These are phyloP conservation scores for Carex pumila DNA, from an alignment of 176 grass and related monocot species.

Conservation along the genomic window DNA sequence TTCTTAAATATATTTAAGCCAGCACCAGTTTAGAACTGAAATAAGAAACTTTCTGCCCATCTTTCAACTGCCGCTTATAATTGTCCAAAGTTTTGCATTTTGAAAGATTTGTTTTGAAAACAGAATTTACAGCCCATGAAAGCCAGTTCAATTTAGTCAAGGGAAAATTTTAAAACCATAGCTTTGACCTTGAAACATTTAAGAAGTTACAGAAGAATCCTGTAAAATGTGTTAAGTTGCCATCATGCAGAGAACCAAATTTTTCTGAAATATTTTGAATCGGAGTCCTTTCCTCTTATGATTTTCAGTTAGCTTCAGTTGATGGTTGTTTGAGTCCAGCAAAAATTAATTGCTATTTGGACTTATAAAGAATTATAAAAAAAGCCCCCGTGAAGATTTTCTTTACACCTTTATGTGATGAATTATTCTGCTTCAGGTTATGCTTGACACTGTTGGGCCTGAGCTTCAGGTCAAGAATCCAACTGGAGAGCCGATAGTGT, in stretches of 20 bases:
- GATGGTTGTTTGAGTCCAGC: background rate
- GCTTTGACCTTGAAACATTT: background rate
- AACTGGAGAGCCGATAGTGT: constrained; percentile 49
- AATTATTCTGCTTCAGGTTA: constrained; percentile 43
- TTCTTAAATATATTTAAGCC: background rate
- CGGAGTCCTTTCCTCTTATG: background rate
- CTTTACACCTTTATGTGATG: background rate
- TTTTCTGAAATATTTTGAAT: background rate
- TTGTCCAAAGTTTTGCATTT: background rate
- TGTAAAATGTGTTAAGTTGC: background rate
- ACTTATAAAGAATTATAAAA: background rate
- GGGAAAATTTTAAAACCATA: background rate
- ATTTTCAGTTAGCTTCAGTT: background rate
- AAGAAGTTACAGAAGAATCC: background rate
- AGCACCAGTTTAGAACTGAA: background rate
- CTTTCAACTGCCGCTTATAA: background rate
- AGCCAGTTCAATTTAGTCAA: background rate
- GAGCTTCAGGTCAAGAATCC: constrained; percentile 91
- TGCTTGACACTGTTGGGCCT: constrained; percentile 94
- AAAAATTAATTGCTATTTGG: background rate
- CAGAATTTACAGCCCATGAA: background rate
- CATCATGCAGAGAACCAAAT: background rate
- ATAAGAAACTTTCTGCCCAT: background rate
- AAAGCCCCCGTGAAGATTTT: background rate
- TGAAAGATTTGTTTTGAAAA: background rate